Percentiles rank a stretch among this genome's conserved stretches.
Conservation (phyloP, 441 rosid species). For the Adansonia gregorii region DNA sequence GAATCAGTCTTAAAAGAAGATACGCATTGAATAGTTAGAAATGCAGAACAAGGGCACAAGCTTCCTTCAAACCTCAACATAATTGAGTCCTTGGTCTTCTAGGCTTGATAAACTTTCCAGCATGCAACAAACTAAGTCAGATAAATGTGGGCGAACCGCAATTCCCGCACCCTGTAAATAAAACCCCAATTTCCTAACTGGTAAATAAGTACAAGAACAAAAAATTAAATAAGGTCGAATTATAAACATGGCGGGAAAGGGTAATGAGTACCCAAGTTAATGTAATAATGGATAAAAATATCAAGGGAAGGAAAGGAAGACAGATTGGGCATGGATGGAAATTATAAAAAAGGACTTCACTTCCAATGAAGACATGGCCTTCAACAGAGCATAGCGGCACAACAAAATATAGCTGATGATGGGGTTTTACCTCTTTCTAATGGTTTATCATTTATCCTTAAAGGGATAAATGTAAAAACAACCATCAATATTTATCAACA, state of each 20-base stretch:
- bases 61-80: constrained; percentile 77
- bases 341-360: not conserved
- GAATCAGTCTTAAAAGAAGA: constrained; percentile 23
- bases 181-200: constrained; percentile 13
- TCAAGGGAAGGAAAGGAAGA: constrained; percentile 8
- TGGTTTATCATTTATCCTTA: not conserved
- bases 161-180: constrained; percentile 83
- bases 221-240: not conserved
- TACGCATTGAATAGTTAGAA: constrained; percentile 18
- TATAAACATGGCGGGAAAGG: not conserved
- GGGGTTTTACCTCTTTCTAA: not conserved
- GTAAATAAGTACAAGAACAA: constrained; percentile 7
- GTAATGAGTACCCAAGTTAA: not conserved
- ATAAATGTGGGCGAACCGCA: constrained; percentile 87
- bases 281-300: not conserved
- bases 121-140: constrained; percentile 97
- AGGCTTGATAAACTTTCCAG: constrained; percentile 99
- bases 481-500: not conserved
- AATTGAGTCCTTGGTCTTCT: constrained; percentile 98
- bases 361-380: not conserved
- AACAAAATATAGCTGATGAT: not conserved
- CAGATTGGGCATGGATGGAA: not conserved
- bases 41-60: constrained; percentile 25
- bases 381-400: not conserved
- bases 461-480: not conserved